Evolutionary conservation across 202 grass and related monocot genomes (phyloP).

Genomic region (Musa balbisiana): DNA sequence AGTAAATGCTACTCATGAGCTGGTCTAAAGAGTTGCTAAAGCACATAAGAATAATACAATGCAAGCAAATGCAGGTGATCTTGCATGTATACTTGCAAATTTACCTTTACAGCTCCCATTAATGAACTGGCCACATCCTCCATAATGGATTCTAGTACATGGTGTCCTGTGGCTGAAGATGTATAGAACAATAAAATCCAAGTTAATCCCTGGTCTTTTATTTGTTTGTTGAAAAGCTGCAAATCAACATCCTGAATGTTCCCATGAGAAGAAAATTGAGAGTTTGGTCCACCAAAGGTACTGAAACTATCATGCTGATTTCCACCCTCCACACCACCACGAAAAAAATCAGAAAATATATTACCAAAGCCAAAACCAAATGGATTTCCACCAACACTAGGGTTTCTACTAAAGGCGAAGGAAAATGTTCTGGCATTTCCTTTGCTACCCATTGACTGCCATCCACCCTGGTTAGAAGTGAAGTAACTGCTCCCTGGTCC

Average conservation of each 20-base stretch:
- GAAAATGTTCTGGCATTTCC: conserved; percentile 67
- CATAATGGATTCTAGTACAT: conserved; percentile 50
- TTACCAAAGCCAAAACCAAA: conserved; percentile 63
- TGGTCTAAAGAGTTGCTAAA: not conserved
- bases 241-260: conserved; percentile 53
- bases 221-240: conserved; percentile 76
- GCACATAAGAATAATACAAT: not conserved
- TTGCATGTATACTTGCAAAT: not conserved
- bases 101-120: conserved; percentile 67
- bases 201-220: conserved; percentile 67
- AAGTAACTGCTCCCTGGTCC: conserved; percentile 52
- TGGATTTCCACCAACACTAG: conserved; percentile 39
- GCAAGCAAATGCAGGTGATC: not conserved
- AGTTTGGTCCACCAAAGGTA: conserved; percentile 34
- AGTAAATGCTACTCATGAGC: conserved; percentile 4
- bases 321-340: conserved; percentile 40
- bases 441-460: conserved; percentile 61
- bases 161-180: conserved; percentile 39
- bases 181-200: conserved; percentile 87
- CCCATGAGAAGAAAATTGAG: conserved; percentile 34
- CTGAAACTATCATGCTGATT: conserved; percentile 42
- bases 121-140: conserved; percentile 58
- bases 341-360: conserved; percentile 80
- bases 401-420: conserved; percentile 74
- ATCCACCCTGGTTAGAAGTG: conserved; percentile 50